These are phyloP conservation scores for Blastocystis sp. DNA, from an alignment of 352 stramenopile species.

Conservation along the genomic window DNA sequence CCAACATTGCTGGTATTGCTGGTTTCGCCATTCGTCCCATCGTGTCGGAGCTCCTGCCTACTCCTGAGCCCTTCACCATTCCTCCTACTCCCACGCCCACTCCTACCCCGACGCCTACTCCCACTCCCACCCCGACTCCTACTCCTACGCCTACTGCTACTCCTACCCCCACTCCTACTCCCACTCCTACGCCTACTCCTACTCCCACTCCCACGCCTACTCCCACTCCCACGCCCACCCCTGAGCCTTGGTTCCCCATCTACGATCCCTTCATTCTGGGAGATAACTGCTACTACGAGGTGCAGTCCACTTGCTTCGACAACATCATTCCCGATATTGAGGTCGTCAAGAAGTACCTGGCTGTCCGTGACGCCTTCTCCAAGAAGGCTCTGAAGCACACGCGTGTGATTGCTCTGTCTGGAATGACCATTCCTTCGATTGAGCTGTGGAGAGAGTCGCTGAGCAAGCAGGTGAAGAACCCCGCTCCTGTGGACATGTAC, in stretches of 20 bases:
- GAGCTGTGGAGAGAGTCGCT: too few species aligned
- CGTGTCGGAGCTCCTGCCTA: neutral
- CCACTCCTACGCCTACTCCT: neutral
- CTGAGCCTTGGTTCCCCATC: constrained; percentile 26
- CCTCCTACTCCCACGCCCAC: neutral
- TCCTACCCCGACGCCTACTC: neutral
- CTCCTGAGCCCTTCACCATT: neutral
- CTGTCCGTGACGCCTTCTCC: too few species aligned
- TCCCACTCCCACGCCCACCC: neutral
- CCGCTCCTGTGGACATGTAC: too few species aligned
- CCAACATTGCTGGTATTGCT: too few species aligned
- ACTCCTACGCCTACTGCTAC: neutral
- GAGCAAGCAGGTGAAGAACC: too few species aligned
- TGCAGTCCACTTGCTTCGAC: neutral
- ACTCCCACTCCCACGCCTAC: neutral
- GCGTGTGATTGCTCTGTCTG: too few species aligned
- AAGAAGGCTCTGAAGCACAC: too few species aligned
- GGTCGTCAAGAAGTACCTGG: too few species aligned
- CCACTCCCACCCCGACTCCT: neutral
- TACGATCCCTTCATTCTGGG: constrained; percentile 25
- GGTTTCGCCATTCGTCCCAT: too few species aligned
- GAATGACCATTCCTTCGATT: too few species aligned
- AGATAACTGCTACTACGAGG: constrained; percentile 9
- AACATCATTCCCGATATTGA: neutral
- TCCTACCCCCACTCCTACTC: neutral